Base-by-base conservation (phyloP, 768 basidiomycete genomes). In the Boletus sensibilis region DNA sequence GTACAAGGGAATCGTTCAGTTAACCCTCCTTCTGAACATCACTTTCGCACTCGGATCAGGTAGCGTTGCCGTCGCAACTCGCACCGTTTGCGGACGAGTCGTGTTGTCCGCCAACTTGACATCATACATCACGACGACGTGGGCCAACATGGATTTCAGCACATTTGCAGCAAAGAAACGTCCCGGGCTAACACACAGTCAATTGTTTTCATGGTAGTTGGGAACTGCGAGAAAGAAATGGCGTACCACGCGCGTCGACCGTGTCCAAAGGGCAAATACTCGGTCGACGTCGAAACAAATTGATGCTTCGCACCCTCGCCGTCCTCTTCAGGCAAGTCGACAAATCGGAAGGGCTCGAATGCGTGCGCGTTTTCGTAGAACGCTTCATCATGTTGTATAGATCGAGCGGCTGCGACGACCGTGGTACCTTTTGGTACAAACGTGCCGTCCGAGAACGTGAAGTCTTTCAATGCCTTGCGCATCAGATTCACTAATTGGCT, bases 391-490 rank as follows among this genome's bases (percentile, higher is more conserved):
- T 10, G 46, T n/a, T 74, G 73, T 1, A 66, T 23, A 2, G 63
- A 63, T 35, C 48, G 56, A 1, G 63, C 34, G 0, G 72, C 52
- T 2, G 59, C 63, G 1, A 63, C 46, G 4, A 77, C 16, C n/a
- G 54, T 50, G 8, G 68, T 66, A 18, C 73, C 77, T 21, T 68
- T 62, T 0, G 75, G 77, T 38, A 76, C 50, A 29, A 70, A 57
- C 1, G 75, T 75, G 4, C 76, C 77, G 39, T 77, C 74, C 0
- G 71, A 73, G 57, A 78, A 70, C 2, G 69, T 73, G 57, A 69
- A 60, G 38, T 73, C 66, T 40, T 66, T 70, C 29, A 70, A 33
- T 1, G 72, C 72, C 52, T 63, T 70, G 38, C 78, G 74, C 11
- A 52, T 47, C 58, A 78, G 46, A 53, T 5, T 27, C 27, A 7